Evolutionary conservation across 2,329 filamentous ascomycete genomes (phyloP), one percentile per base, ranked within the genome.

Genomic region (Trichoderma atroviride): DNA sequence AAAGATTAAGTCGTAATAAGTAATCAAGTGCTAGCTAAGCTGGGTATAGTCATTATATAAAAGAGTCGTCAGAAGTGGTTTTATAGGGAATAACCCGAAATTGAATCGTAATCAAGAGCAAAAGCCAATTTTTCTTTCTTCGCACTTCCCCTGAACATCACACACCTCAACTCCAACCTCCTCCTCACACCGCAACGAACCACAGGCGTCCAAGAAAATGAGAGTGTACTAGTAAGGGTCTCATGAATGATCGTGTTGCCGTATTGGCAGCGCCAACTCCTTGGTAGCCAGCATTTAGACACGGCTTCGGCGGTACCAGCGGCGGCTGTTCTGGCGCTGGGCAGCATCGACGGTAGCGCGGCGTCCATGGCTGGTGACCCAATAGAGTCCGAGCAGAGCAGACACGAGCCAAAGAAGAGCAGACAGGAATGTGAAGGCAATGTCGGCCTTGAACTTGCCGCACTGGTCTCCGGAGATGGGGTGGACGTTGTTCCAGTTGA

Each of bases 361-460:
- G 31, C 72, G 72, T 71, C 79, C 78, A 35, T 75, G 78, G 71
- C 81, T 80, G 70, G 81, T 83, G 24, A 85, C 81, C 85, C 85
- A 88, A 76, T 86, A 82, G 73, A 87, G 76, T 57, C 84, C 87
- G 55, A 92, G 75, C 24, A 91, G 75, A 19, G 85, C 85, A 58
- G 88, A 91, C 14, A 83, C 86, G 52, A 93, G 85, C 91, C 91
- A 94, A 75, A 89, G 83, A 73, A 92, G 84, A 68, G 90, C 90
- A 2, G 89, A 90, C 67, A 93, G 79, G 80, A 94, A 94, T 60
- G 85, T 82, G 75, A 94, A 93, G 5, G 91, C 91, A 74, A 92
- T 86, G 71, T 87, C 84, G 52, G 92, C 87, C 80, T 91, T 92
- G 86, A 88, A 92, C 74, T 88, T 86, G 69, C 87, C 84, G 79